phyloP scores from a whole-genome alignment of 768 basidiomycete species.

The Mycena venus region DNA sequence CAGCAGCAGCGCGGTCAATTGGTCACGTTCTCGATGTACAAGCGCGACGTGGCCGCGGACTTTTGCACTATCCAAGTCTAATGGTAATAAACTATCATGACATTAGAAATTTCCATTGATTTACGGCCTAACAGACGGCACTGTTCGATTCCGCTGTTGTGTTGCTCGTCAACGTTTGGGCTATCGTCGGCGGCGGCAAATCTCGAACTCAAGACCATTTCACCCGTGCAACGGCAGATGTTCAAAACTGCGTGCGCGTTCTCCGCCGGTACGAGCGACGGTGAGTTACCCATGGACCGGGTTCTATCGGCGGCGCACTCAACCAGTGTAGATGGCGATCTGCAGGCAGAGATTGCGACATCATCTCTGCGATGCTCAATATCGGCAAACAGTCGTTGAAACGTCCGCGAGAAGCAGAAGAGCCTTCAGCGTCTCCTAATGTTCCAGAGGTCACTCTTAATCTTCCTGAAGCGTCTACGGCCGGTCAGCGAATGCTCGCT shows the following conservation, averaged over 20 bases:
- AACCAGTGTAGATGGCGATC: conserved; percentile 13
- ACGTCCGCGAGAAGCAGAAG: not conserved
- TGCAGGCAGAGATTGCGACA: conserved; percentile 22
- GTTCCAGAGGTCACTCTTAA: not conserved
- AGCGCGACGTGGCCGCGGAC: conserved; percentile 40
- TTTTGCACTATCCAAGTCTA: not conserved
- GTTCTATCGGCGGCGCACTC: too few relatives aligned
- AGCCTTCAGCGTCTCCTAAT: not conserved
- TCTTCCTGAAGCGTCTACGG: not conserved
- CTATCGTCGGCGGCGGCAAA: conserved; percentile 43
- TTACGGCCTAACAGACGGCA: conserved; percentile 26
- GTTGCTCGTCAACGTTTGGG: conserved; percentile 59
- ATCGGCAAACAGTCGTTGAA: conserved; percentile 9
- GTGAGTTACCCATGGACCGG: not conserved
- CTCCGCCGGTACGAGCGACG: conserved; percentile 12
- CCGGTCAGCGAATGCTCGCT: not conserved
- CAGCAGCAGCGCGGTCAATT: conserved; percentile 59
- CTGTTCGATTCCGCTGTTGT: conserved; percentile 55
- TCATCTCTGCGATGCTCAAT: conserved; percentile 23
- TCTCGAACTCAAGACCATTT: conserved; percentile 36
- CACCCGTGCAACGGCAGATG: conserved; percentile 50
- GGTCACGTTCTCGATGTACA: conserved; percentile 60
- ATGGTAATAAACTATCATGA: conserved; percentile 15
- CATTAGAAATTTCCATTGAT: not conserved
- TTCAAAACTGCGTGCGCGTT: conserved; percentile 53